These are phyloP conservation scores for Colletotrichum nymphaeae DNA, from an alignment of 2,329 filamentous ascomycete genomes.

Conservation along the genomic window DNA sequence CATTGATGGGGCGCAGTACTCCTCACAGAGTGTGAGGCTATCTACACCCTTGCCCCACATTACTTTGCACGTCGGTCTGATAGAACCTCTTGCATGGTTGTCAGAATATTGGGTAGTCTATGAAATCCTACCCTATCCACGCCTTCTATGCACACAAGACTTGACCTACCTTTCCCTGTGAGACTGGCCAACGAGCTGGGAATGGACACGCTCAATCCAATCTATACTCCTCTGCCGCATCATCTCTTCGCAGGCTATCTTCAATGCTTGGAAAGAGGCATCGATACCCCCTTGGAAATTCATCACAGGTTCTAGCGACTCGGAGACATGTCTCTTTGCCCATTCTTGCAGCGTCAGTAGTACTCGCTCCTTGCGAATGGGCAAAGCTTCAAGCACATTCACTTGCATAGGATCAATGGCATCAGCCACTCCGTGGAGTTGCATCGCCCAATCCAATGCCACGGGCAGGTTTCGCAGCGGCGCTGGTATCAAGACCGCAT, in stretches of 20 bases:
- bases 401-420: neutral
- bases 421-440: neutral
- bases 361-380: neutral
- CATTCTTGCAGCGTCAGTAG: neutral
- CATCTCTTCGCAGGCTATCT: neutral
- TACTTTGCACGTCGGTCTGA: neutral
- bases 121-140: neutral
- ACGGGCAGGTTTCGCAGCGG: constrained; percentile 4
- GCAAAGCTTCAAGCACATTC: neutral
- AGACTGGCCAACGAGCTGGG: neutral
- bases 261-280: neutral
- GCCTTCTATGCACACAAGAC: neutral
- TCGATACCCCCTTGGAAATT: neutral
- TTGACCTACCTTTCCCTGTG: neutral
- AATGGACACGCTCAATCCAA: neutral
- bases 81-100: neutral
- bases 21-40: neutral
- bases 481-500: constrained; percentile 22
- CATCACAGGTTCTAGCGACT: neutral
- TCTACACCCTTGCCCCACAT: neutral
- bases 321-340: neutral
- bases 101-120: neutral
- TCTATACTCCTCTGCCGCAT: neutral
- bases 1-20: neutral
- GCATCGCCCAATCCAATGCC: neutral